A percentile compares a stretch with the other conserved stretches of the same genome.
Evolutionary conservation across 768 basidiomycete species (phyloP).

Genomic region (Pilatotrama ljubarskyi): DNA sequence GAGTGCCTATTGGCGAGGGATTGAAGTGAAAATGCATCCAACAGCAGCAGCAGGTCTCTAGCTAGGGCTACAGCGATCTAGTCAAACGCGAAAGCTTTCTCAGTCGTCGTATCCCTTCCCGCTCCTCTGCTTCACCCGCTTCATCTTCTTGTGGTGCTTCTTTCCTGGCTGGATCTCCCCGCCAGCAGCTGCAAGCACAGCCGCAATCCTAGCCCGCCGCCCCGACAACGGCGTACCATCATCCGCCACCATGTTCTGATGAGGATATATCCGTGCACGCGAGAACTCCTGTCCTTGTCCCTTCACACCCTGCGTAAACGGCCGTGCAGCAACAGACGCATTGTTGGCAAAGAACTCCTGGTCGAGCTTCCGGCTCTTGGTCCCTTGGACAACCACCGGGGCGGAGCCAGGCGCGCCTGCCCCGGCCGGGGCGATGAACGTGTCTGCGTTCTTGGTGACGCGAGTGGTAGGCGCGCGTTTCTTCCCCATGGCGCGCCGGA

Average conservation of each 20-base stretch:
- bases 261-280: conserved; percentile 70
- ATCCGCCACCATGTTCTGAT: conserved; percentile 77
- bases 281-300: conserved; percentile 61
- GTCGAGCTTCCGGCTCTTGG: conserved; percentile 73
- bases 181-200: conserved; percentile 41
- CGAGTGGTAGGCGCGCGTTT: conserved; percentile 88
- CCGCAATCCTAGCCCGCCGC: conserved; percentile 43
- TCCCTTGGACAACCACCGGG: conserved; percentile 29
- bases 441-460: conserved; percentile 82
- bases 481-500: conserved; percentile 65
- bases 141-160: conserved; percentile 83
- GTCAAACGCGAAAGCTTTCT: neutral
- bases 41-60: neutral
- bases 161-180: conserved; percentile 50
- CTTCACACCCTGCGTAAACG: conserved; percentile 63
- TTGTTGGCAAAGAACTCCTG: conserved; percentile 76
- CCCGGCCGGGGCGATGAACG: conserved; percentile 57
- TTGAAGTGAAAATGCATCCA: neutral
- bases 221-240: conserved; percentile 68
- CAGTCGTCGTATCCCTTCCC: conserved; percentile 86
- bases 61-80: conserved; percentile 15
- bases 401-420: conserved; percentile 34
- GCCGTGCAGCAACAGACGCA: conserved; percentile 50
- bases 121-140: conserved; percentile 84
- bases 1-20: neutral